phyloP scores from a whole-genome alignment of 2,329 filamentous ascomycete genomes.

The Sporothrix brasiliensis region DNA sequence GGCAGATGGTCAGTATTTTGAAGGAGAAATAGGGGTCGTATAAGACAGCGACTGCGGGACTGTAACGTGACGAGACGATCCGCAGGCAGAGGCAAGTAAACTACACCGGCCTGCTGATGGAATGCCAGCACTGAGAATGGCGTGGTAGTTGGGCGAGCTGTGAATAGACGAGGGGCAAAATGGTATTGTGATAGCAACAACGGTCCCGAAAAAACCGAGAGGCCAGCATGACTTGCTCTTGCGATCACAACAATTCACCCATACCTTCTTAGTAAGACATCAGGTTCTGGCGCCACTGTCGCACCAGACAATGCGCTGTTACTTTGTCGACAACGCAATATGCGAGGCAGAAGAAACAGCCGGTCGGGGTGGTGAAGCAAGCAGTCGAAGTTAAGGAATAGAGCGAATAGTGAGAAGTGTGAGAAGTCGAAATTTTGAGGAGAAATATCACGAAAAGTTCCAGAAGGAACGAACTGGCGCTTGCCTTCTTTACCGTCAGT shows the following conservation, averaged over 20 bases:
- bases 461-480: not conserved
- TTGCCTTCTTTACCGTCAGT: not conserved
- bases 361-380: not conserved
- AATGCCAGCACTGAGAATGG: slow-evolving; percentile 29
- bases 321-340: not conserved
- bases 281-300: slow-evolving; percentile 27
- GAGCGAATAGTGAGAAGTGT: not conserved
- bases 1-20: not conserved
- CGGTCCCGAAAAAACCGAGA: not conserved
- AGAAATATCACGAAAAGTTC: not conserved
- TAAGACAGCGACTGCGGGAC: not conserved
- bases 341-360: not conserved
- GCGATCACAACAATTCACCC: not conserved
- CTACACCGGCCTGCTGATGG: slow-evolving; percentile 25
- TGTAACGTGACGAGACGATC: no score
- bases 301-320: slow-evolving; percentile 22
- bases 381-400: not conserved
- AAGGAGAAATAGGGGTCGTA: not conserved
- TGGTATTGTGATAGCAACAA: not conserved
- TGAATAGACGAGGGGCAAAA: not conserved
- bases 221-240: not conserved
- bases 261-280: slow-evolving; percentile 22
- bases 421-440: not conserved
- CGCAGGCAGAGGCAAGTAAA: not conserved
- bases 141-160: slow-evolving; percentile 28